Evolutionary conservation across 257 asterid genomes (phyloP).

Genomic region (Solanum chiquidenum): DNA sequence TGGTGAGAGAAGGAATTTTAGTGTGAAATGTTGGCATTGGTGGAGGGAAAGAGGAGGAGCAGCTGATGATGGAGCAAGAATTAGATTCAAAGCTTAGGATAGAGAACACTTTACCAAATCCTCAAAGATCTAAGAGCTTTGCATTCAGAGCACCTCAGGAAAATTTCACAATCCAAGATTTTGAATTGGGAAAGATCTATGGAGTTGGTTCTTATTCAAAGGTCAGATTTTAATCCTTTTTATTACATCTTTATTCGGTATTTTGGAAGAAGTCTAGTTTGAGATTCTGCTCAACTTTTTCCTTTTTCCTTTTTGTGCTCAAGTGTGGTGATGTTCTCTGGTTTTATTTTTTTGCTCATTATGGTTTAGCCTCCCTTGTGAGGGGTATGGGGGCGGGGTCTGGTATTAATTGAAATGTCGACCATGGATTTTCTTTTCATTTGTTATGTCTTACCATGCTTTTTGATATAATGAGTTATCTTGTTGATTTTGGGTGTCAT

Average conservation of each 20-base stretch:
- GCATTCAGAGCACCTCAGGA: constrained; percentile 94
- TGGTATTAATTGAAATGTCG: not conserved
- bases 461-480: not conserved
- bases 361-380: not conserved
- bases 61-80: constrained; percentile 60
- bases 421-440: not conserved
- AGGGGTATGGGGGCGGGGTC: not conserved
- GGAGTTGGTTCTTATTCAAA: constrained; percentile 99
- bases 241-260: not conserved
- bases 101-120: constrained; percentile 37
- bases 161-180: constrained; percentile 82
- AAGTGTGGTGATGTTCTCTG: not conserved
- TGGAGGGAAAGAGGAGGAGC: constrained; percentile 15
- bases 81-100: constrained; percentile 68
- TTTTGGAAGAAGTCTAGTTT: not conserved
- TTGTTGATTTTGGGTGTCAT: not conserved
- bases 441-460: not conserved
- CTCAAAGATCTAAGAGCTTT: constrained; percentile 76
- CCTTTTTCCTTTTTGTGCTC: not conserved
- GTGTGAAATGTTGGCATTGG: constrained; percentile 50
- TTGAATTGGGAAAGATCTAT: constrained; percentile 90
- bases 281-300: not conserved
- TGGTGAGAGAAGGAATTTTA: not conserved
- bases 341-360: not conserved
- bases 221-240: constrained; percentile 27